These are phyloP conservation scores for Dothiorella sarmentorum DNA, from an alignment of 2,329 filamentous ascomycete species.

Conservation along the genomic window DNA sequence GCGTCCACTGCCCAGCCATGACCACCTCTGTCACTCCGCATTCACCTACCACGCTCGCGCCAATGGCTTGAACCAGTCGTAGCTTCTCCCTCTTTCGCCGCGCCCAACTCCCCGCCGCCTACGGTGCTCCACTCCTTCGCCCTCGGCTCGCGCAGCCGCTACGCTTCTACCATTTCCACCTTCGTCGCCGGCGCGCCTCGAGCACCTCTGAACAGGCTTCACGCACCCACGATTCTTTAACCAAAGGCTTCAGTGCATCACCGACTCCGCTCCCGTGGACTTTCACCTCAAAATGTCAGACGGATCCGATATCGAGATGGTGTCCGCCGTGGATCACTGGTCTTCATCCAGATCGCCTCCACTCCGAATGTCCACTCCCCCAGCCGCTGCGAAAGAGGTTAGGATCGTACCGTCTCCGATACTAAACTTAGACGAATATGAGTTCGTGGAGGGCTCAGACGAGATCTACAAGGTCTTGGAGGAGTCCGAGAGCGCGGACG, in stretches of 20 bases:
- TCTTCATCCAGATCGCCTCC: background rate
- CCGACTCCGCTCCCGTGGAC: background rate
- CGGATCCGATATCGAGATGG: background rate
- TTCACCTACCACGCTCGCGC: background rate
- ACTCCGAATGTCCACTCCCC: background rate
- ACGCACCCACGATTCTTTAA: no score
- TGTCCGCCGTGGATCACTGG: background rate
- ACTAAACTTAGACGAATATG: conserved; percentile 32
- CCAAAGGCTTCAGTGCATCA: background rate
- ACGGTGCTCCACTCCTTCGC: no score
- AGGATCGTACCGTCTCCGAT: conserved; percentile 3
- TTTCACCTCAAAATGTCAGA: background rate
- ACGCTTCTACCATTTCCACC: background rate
- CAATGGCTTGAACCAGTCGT: background rate
- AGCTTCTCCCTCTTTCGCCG: no score
- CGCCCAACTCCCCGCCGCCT: no score
- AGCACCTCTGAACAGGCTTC: background rate
- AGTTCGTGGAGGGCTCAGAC: conserved; percentile 30
- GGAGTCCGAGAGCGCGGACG: conserved; percentile 32
- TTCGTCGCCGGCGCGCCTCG: background rate
- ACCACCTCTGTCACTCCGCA: background rate
- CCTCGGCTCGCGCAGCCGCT: background rate
- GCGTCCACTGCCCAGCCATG: background rate
- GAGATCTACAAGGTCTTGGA: conserved; percentile 41
- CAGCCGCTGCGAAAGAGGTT: background rate